phyloP scores from a whole-genome alignment of 2,329 filamentous ascomycete species.

The Penicillium griseofulvum region DNA sequence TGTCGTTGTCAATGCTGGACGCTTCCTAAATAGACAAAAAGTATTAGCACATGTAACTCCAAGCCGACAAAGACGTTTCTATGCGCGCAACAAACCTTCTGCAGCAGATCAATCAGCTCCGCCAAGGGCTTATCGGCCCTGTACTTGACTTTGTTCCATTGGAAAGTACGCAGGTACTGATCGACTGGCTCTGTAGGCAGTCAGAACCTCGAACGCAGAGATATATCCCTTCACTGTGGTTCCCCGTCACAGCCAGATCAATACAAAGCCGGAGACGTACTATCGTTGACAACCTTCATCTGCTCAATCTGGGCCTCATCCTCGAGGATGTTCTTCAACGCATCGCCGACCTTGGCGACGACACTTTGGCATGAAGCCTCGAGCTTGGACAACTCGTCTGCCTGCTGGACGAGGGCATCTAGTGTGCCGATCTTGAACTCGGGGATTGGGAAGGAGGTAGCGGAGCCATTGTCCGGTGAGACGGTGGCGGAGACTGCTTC shows the following conservation, averaged over 20 bases:
- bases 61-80: neutral
- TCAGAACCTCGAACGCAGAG: slow-evolving; percentile 5
- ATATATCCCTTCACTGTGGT: neutral
- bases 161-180: slow-evolving; percentile 82
- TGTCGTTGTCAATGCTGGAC: slow-evolving; percentile 88
- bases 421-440: slow-evolving; percentile 98
- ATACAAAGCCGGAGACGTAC: slow-evolving; percentile 51
- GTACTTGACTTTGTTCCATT: slow-evolving; percentile 98
- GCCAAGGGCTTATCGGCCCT: slow-evolving; percentile 84
- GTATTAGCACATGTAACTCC: neutral
- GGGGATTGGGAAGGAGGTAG: slow-evolving; percentile 76
- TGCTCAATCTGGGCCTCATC: slow-evolving; percentile 78
- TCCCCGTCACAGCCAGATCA: neutral
- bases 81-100: slow-evolving; percentile 63
- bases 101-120: slow-evolving; percentile 81
- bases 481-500: slow-evolving; percentile 71
- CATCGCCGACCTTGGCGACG: slow-evolving; percentile 84
- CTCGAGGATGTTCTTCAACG: slow-evolving; percentile 76
- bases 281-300: slow-evolving; percentile 93
- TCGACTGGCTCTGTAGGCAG: slow-evolving; percentile 77
- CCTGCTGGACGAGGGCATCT: slow-evolving; percentile 91
- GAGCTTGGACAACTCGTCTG: slow-evolving; percentile 89
- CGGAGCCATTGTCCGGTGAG: slow-evolving; percentile 69
- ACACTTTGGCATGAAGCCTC: slow-evolving; percentile 75
- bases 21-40: slow-evolving; percentile 63